phyloP scores from a whole-genome alignment of 2,329 filamentous ascomycete genomes.

The Sporothrix variecibatus region DNA sequence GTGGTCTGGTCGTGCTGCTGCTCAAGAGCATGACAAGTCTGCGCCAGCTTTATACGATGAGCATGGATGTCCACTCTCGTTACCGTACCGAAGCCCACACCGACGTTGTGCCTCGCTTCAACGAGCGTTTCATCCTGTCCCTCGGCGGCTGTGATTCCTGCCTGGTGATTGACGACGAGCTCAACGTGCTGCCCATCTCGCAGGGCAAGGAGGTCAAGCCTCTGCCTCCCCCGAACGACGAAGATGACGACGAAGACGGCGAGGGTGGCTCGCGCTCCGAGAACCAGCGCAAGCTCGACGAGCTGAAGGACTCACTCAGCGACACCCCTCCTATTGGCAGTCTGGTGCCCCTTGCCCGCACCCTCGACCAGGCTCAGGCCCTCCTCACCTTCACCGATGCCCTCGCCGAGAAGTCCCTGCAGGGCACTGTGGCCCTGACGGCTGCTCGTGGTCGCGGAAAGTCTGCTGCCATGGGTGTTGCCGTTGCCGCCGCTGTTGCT shows the following conservation, averaged over 20 bases:
- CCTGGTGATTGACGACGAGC: slow-evolving; percentile 93
- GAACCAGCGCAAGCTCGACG: slow-evolving; percentile 75
- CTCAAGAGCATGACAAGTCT: slow-evolving; percentile 96
- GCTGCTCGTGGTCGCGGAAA: slow-evolving; percentile 95
- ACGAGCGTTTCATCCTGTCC: slow-evolving; percentile 94
- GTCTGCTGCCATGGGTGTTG: slow-evolving; percentile 91
- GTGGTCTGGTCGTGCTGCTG: slow-evolving; percentile 84
- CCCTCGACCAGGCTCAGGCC: slow-evolving; percentile 93
- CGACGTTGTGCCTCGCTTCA: slow-evolving; percentile 94
- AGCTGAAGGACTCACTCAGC: slow-evolving; percentile 82
- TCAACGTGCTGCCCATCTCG: slow-evolving; percentile 96
- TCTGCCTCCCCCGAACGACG: slow-evolving; percentile 73
- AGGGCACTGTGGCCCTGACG: slow-evolving; percentile 90
- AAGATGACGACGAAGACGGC: slow-evolving; percentile 68
- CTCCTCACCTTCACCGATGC: slow-evolving; percentile 96
- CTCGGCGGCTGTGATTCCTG: slow-evolving; percentile 94
- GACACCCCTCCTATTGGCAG: slow-evolving; percentile 86
- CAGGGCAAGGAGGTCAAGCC: slow-evolving; percentile 87
- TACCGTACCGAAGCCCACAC: slow-evolving; percentile 96
- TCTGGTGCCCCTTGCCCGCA: slow-evolving; percentile 80
- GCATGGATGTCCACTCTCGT: slow-evolving; percentile 96
- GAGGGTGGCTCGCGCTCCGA: slow-evolving; percentile 60
- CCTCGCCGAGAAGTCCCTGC: slow-evolving; percentile 91
- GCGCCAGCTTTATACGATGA: slow-evolving; percentile 94
- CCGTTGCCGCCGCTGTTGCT: slow-evolving; percentile 89